Percentiles rank a stretch among this genome's conserved stretches.
phyloP scores from a whole-genome alignment of 2,329 filamentous ascomycete genomes.

The Colletotrichum sojae region DNA sequence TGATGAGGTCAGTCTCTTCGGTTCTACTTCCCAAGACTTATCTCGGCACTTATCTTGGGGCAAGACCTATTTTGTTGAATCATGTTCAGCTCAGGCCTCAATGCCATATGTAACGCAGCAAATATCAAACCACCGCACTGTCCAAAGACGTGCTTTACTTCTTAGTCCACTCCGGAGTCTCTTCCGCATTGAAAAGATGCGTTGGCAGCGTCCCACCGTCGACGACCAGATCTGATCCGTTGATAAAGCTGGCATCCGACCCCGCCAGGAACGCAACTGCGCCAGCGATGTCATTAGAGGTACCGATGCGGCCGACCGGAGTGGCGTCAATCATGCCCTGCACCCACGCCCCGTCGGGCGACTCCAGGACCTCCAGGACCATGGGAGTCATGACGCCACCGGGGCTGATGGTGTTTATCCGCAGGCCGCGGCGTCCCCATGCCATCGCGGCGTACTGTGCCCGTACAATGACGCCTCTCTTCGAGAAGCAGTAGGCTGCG shows the following conservation, averaged over 20 bases:
- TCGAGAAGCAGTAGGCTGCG: conserved; percentile 11
- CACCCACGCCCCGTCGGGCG: background rate
- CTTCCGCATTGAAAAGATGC: background rate
- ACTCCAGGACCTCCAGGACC: conserved; percentile 14
- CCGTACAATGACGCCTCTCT: conserved; percentile 16
- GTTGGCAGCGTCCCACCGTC: conserved; percentile 2
- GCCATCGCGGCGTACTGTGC: conserved; percentile 3
- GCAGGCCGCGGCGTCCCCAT: conserved; percentile 9
- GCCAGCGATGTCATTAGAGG: conserved; percentile 6
- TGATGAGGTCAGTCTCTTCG: no score
- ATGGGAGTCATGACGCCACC: conserved; percentile 24
- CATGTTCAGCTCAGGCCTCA: no score
- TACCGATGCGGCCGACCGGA: background rate
- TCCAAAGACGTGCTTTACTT: no score
- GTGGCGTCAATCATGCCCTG: conserved; percentile 11
- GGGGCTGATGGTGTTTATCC: conserved; percentile 28
- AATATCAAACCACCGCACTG: no score
- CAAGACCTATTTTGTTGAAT: no score
- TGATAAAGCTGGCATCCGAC: conserved; percentile 8
- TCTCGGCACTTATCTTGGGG: no score
- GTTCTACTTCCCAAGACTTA: no score
- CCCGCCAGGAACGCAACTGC: conserved; percentile 14
- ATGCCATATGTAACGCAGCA: no score
- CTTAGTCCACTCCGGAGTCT: background rate
- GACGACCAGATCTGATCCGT: conserved; percentile 17